These are phyloP conservation scores for Piromyces finnis DNA, from an alignment of 192 early-diverging fungal species.

Conservation along the genomic window DNA sequence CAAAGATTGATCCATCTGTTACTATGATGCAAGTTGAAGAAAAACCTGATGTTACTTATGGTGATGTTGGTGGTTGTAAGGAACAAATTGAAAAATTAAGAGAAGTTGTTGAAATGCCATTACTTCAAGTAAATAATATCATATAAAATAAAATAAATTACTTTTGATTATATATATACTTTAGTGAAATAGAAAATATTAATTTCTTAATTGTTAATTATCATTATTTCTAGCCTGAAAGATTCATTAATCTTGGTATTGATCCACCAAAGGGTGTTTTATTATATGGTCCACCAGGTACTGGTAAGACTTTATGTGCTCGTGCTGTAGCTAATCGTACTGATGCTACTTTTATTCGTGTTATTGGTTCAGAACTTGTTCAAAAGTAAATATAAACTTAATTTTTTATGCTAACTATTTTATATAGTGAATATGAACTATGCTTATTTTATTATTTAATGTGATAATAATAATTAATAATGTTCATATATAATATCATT, in stretches of 20 bases:
- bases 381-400: conserved; percentile 51
- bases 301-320: conserved; percentile 94
- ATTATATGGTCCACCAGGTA: conserved; percentile 89
- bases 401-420: no score
- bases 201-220: no score
- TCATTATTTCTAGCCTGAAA: conserved; percentile 46
- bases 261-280: conserved; percentile 98
- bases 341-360: conserved; percentile 98
- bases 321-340: conserved; percentile 98
- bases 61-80: conserved; percentile 98
- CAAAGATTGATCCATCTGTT: conserved; percentile 93
- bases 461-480: no score
- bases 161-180: no score
- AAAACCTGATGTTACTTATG: conserved; percentile 99
- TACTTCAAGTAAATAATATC: conserved; percentile 50
- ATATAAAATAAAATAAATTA: no score
- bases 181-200: no score
- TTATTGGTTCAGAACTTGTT: conserved; percentile 97
- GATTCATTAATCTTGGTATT: conserved; percentile 95
- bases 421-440: no score
- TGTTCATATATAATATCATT: no score
- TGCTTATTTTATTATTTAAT: no score
- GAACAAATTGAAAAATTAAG: conserved; percentile 99
- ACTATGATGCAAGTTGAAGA: conserved; percentile 99
- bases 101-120: conserved; percentile 95